These are phyloP conservation scores for Naganishia onofrii DNA, from an alignment of 768 basidiomycete species.

Conservation along the genomic window DNA sequence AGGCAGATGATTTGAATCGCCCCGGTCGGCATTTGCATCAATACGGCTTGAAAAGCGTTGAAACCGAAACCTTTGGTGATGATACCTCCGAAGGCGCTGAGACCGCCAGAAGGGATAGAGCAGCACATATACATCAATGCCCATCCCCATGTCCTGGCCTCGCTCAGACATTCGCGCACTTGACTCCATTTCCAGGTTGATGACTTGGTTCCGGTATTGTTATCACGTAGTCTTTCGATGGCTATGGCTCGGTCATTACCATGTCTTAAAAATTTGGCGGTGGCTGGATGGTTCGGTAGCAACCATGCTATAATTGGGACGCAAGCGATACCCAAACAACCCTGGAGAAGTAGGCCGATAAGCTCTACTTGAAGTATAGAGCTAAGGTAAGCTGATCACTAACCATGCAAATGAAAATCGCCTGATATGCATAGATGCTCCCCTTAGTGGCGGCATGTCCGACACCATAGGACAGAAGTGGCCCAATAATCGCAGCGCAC, in stretches of 20 bases:
- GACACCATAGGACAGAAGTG: slow-evolving; percentile 29
- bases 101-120: slow-evolving; percentile 29
- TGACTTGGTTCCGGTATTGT: slow-evolving; percentile 48
- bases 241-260: slow-evolving; percentile 49
- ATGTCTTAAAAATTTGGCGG: slow-evolving; percentile 45
- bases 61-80: slow-evolving; percentile 40
- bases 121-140: slow-evolving; percentile 43
- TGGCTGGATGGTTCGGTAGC: slow-evolving; percentile 48
- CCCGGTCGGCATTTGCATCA: slow-evolving; percentile 31
- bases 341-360: background rate
- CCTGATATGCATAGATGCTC: slow-evolving; percentile 20
- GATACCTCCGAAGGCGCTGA: slow-evolving; percentile 37
- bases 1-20: slow-evolving; percentile 27
- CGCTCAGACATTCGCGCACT: slow-evolving; percentile 45
- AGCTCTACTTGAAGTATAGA: slow-evolving; percentile 3
- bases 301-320: slow-evolving; percentile 39
- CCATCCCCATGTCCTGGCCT: slow-evolving; percentile 38
- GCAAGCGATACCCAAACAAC: slow-evolving; percentile 39
- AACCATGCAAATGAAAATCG: slow-evolving; percentile 27
- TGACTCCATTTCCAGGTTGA: slow-evolving; percentile 44
- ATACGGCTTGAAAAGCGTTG: slow-evolving; percentile 7
- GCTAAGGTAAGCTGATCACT: slow-evolving; percentile 11
- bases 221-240: slow-evolving; percentile 46
- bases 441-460: slow-evolving; percentile 14
- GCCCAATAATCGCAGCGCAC: slow-evolving; percentile 28